A percentile compares a stretch with the other conserved stretches of the same genome.
These are phyloP conservation scores for Raphanus hybrid DNA, from an alignment of 441 rosid genomes.

Conservation along the genomic window DNA sequence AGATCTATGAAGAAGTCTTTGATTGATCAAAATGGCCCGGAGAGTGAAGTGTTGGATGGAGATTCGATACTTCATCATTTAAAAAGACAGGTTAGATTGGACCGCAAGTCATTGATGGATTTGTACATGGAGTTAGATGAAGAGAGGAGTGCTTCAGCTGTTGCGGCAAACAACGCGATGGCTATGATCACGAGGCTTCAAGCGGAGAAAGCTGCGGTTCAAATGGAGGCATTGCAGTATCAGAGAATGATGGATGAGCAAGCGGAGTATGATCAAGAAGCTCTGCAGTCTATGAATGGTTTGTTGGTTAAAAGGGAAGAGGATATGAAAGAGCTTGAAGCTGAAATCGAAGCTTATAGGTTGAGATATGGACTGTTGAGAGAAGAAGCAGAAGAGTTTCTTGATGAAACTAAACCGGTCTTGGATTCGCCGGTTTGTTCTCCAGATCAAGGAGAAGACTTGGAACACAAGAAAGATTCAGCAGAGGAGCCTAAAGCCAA, in stretches of 20 bases:
- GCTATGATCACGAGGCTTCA: conserved; percentile 95
- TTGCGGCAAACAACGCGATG: conserved; percentile 97
- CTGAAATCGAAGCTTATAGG: conserved; percentile 68
- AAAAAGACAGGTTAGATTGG: conserved; percentile 82
- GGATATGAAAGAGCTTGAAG: conserved; percentile 64
- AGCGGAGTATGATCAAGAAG: conserved; percentile 92
- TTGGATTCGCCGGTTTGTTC: conserved; percentile 33
- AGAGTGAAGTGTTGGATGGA: conserved; percentile 51
- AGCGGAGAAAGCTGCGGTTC: conserved; percentile 96
- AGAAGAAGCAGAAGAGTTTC: conserved; percentile 44
- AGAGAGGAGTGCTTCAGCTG: conserved; percentile 91
- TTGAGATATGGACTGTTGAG: conserved; percentile 59
- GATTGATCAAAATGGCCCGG: conserved; percentile 42
- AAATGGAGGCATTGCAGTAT: conserved; percentile 48
- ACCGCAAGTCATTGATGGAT: conserved; percentile 81
- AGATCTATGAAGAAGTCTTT: conserved; percentile 53
- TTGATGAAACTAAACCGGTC: conserved; percentile 15
- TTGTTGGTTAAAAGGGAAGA: conserved; percentile 71
- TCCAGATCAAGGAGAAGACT: conserved; percentile 26
- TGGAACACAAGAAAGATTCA: conserved; percentile 31
- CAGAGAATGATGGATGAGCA: conserved; percentile 99
- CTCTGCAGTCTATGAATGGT: conserved; percentile 64
- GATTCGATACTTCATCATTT: conserved; percentile 61
- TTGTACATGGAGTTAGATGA: conserved; percentile 88
- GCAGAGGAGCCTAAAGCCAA: conserved; percentile 32